Base-by-base conservation (phyloP, 208 protist genomes). In the Trypanosoma scelopori region DNA sequence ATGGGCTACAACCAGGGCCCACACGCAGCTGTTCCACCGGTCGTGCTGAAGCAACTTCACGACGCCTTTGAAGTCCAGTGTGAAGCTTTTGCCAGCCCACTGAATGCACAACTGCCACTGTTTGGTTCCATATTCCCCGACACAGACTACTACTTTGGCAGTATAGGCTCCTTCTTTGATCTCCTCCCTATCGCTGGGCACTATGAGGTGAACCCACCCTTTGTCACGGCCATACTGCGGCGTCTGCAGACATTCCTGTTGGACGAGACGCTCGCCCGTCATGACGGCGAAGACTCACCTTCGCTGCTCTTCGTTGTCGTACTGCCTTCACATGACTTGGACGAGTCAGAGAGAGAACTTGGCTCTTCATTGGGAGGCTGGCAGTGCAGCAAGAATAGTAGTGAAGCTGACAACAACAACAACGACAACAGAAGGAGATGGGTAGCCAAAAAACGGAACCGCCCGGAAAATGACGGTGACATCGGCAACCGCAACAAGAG, bases 11-110 rank as follows among this genome's bases (percentile, higher is more conserved):
- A 91, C 50, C 79, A 85, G 47, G 85, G 85, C 32, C 82, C 82
- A 13, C 85, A 92, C 16, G 83, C 82, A 6, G 82, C 85, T 20
- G 56, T 92, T n/a, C 82, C 82, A 11, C 79, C 86, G 0, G 43
- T 72, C 5, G 58, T 87, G 15, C 76, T 95, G 68, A 50, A 72
- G 37, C 13, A 59, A 5, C 75, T 95, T 7, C 52, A 65, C 15
- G 16, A 30, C 30, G 41, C 48, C 42, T 89, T 95, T 58, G 59
- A 69, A 28, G 78, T 93, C 20, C 41, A 48, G n/a, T 67, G 74
- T 12, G 92, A 97, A 78, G 89, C 82, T 16, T 97, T 97, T 65
- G 92, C 89, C 15, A 93, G 84, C 2, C 92, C 92, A 27, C 52
- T 96, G 22, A 97, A 97, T 60, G 76, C 77, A 50, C 82, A 91